Conservation (phyloP, 352 stramenopile species). For the Saprolegnia diclina region DNA sequence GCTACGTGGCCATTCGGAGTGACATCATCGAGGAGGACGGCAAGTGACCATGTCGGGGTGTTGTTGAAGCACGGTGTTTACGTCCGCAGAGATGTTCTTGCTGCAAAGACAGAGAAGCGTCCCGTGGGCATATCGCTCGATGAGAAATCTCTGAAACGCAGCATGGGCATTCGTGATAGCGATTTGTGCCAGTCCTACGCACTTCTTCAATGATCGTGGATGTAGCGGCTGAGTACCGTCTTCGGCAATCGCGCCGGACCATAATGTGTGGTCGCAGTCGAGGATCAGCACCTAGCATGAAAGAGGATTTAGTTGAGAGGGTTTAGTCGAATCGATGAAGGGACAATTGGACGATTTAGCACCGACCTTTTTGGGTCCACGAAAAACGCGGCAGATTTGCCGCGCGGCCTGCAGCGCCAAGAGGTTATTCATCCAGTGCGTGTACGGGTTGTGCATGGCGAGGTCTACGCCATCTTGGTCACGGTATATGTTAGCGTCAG, state of each 20-base stretch:
- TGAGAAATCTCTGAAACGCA: slow-evolving; percentile 52
- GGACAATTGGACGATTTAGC: too few relatives aligned
- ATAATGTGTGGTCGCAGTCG: slow-evolving; percentile 74
- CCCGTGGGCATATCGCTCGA: slow-evolving; percentile 40
- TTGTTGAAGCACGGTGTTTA: slow-evolving; percentile 41
- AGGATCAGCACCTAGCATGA: slow-evolving; percentile 69
- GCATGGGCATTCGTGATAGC: slow-evolving; percentile 41
- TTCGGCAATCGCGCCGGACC: slow-evolving; percentile 58
- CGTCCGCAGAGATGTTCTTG: slow-evolving; percentile 59
- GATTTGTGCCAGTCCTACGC: slow-evolving; percentile 30
- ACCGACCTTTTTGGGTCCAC: slow-evolving; percentile 27
- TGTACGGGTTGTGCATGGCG: slow-evolving; percentile 54
- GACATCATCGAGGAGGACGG: background rate
- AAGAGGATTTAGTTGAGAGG: too few relatives aligned
- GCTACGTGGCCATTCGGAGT: background rate
- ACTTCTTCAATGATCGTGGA: background rate
- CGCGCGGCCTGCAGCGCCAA: slow-evolving; percentile 42
- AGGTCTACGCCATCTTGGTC: background rate
- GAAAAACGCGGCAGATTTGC: slow-evolving; percentile 47
- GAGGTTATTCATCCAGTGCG: slow-evolving; percentile 50
- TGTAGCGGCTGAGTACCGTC: slow-evolving; percentile 31
- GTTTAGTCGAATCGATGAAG: too few relatives aligned
- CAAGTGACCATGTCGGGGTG: slow-evolving; percentile 28
- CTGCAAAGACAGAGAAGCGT: slow-evolving; percentile 62
- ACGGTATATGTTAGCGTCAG: slow-evolving; percentile 1